Evolutionary conservation across 2,329 filamentous ascomycete genomes (phyloP).

Genomic region (Arthrobotrys iridis): DNA sequence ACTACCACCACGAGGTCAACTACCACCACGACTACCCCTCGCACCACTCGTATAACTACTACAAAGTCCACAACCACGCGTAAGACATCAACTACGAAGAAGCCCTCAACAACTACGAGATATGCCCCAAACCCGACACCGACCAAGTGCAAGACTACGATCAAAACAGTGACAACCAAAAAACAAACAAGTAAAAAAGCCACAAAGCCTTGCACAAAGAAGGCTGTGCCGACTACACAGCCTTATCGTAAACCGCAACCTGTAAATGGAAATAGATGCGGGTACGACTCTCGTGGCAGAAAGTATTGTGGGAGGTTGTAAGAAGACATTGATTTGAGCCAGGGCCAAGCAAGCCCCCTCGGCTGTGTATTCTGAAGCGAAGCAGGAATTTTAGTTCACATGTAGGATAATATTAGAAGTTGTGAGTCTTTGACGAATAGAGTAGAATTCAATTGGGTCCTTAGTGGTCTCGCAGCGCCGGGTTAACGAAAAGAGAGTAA

Average conservation of each 20-base stretch:
- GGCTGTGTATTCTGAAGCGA: too few relatives aligned
- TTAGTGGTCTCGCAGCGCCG: too few relatives aligned
- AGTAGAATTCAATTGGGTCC: too few relatives aligned
- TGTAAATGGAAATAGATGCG: slow-evolving; percentile 3
- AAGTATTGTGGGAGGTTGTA: not conserved
- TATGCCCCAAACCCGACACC: not conserved
- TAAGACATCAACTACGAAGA: not conserved
- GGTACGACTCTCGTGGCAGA: slow-evolving; percentile 2
- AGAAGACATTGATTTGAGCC: too few relatives aligned
- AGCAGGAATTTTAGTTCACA: too few relatives aligned
- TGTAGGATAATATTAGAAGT: too few relatives aligned
- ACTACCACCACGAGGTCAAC: not conserved
- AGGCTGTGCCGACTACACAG: not conserved
- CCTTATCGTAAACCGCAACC: slow-evolving; percentile 2
- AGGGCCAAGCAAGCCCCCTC: too few relatives aligned
- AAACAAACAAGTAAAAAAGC: not conserved
- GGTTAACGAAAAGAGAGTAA: too few relatives aligned
- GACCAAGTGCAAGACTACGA: slow-evolving; percentile 11
- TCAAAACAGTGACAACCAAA: slow-evolving; percentile 28
- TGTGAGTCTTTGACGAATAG: too few relatives aligned
- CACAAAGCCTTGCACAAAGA: slow-evolving; percentile 11
- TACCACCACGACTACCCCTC: not conserved
- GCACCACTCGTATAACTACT: not conserved
- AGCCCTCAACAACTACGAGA: slow-evolving; percentile 7
- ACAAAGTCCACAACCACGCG: not conserved